Evolutionary conservation across 148 eudicot species (phyloP).

Genomic region (Rhododendron williamsianum): DNA sequence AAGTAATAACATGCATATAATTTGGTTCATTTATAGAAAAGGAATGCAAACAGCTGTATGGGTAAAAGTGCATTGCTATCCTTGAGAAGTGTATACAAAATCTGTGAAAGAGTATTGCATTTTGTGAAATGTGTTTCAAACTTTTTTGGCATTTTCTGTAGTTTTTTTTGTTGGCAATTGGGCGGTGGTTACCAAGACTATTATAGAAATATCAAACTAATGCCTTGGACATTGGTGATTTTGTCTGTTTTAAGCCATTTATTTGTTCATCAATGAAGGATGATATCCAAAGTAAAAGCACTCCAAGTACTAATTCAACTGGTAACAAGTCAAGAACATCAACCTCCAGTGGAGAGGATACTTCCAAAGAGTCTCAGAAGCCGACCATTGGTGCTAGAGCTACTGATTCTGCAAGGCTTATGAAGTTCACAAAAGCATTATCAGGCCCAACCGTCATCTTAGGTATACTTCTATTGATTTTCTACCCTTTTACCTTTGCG

Average conservation of each 20-base stretch:
- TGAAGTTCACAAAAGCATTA: constrained; percentile 79
- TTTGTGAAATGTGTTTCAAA: background rate
- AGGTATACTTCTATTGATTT: constrained; percentile 37
- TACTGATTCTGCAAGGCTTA: constrained; percentile 89
- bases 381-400: constrained; percentile 61
- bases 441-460: constrained; percentile 62
- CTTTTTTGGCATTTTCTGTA: background rate
- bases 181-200: background rate
- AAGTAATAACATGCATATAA: background rate
- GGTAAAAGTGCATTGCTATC: background rate
- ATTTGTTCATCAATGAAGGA: constrained; percentile 37
- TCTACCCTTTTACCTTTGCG: background rate
- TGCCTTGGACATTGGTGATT: background rate
- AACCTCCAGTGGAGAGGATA: constrained; percentile 29
- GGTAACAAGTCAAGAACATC: constrained; percentile 41
- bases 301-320: constrained; percentile 28
- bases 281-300: constrained; percentile 33
- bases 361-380: constrained; percentile 56
- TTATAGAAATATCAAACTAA: background rate
- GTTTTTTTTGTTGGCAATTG: background rate
- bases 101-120: background rate
- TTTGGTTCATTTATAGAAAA: background rate
- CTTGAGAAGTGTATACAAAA: background rate
- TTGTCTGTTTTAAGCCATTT: background rate
- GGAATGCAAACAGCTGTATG: background rate